Conservation (phyloP, 2,329 filamentous ascomycete genomes). For the Neospermospora avenae region DNA sequence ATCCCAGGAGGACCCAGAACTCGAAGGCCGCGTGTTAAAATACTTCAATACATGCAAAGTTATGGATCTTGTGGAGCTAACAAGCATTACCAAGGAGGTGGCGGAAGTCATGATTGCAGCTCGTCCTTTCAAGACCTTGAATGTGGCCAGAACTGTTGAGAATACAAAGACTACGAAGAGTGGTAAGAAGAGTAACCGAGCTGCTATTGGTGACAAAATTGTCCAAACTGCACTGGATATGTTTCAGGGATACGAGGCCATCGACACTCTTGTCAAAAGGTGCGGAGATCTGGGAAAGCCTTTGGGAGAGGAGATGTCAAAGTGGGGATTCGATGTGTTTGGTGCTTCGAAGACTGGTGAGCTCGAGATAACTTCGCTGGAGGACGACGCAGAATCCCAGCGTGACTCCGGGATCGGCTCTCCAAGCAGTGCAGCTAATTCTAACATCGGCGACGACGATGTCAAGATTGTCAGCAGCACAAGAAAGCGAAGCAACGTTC, state of each 20-base stretch:
- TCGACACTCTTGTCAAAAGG: slow-evolving; percentile 74
- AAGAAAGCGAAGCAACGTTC: slow-evolving; percentile 26
- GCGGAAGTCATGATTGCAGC: slow-evolving; percentile 68
- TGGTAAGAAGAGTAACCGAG: slow-evolving; percentile 45
- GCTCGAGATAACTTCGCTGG: slow-evolving; percentile 51
- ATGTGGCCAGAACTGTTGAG: slow-evolving; percentile 64
- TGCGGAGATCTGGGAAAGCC: slow-evolving; percentile 73
- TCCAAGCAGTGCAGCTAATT: slow-evolving; percentile 44
- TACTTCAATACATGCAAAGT: slow-evolving; percentile 80
- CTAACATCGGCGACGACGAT: slow-evolving; percentile 40
- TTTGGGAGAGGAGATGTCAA: slow-evolving; percentile 60
- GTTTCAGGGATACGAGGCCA: slow-evolving; percentile 74
- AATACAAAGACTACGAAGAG: slow-evolving; percentile 45
- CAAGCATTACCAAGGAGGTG: slow-evolving; percentile 66
- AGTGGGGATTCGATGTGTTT: slow-evolving; percentile 66
- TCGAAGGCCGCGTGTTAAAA: slow-evolving; percentile 60
- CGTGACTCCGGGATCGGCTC: slow-evolving; percentile 69
- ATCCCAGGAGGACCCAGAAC: slow-evolving; percentile 38
- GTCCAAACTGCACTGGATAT: slow-evolving; percentile 69
- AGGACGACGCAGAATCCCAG: slow-evolving; percentile 35
- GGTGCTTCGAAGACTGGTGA: slow-evolving; percentile 56
- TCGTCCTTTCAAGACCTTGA: slow-evolving; percentile 69
- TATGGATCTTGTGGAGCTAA: slow-evolving; percentile 78
- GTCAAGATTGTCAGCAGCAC: slow-evolving; percentile 32
- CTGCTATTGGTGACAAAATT: slow-evolving; percentile 61